phyloP scores from a whole-genome alignment of 148 eudicot species.

The Rheum nobile region DNA sequence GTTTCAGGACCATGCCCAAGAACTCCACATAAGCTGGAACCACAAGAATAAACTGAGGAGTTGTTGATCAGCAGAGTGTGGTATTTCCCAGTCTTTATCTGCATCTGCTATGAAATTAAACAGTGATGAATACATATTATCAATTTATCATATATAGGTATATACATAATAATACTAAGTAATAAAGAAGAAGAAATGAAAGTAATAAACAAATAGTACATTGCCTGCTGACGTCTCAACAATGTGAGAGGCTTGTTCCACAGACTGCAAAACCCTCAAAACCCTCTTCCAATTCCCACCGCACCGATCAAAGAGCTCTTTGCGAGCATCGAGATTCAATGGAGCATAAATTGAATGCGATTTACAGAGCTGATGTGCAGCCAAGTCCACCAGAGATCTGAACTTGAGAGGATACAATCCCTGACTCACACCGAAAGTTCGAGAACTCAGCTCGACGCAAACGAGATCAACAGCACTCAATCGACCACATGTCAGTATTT shows the following conservation, averaged over 20 bases:
- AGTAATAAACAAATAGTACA: conserved; percentile 36
- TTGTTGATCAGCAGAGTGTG: conserved; percentile 74
- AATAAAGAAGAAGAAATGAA: not conserved
- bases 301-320: conserved; percentile 42
- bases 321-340: conserved; percentile 23
- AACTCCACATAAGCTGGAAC: conserved; percentile 92
- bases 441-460: conserved; percentile 50
- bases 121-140: not conserved
- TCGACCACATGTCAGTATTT: conserved; percentile 58
- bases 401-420: conserved; percentile 47
- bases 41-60: conserved; percentile 80
- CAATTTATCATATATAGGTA: not conserved
- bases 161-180: too few relatives aligned
- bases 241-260: conserved; percentile 66
- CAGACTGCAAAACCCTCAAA: conserved; percentile 76
- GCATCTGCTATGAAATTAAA: conserved; percentile 48
- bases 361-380: conserved; percentile 61
- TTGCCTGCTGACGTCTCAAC: conserved; percentile 79
- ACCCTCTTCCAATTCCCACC: conserved; percentile 75
- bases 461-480: conserved; percentile 68
- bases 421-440: conserved; percentile 39
- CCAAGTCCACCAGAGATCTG: conserved; percentile 62
- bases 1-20: conserved; percentile 95
- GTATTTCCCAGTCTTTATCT: conserved; percentile 83
- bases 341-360: conserved; percentile 38